phyloP scores from a whole-genome alignment of 345 rosid genomes.

The Moricandia arvensis region DNA sequence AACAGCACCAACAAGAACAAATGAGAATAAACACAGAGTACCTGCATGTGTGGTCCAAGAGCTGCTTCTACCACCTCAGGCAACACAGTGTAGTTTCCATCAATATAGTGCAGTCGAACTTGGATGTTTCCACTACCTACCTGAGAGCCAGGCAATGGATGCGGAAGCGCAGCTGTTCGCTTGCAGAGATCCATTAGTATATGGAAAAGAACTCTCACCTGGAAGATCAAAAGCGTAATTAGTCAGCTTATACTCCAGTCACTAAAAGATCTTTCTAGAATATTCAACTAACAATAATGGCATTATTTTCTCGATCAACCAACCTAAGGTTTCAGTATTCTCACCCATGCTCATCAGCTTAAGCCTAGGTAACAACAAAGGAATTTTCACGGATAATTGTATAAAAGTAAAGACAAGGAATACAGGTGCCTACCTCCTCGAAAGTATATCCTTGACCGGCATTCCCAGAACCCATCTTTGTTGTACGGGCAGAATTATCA shows the following conservation, averaged over 20 bases:
- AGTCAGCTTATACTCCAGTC: background rate
- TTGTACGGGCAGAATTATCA: slow-evolving; percentile 69
- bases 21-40: slow-evolving; percentile 28
- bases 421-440: slow-evolving; percentile 68
- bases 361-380: slow-evolving; percentile 15
- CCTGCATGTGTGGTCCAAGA: slow-evolving; percentile 99
- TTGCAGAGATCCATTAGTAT: slow-evolving; percentile 97
- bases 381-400: background rate
- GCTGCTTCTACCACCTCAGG: slow-evolving; percentile 99
- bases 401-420: slow-evolving; percentile 4
- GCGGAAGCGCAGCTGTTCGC: slow-evolving; percentile 69
- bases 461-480: slow-evolving; percentile 89
- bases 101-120: slow-evolving; percentile 96
- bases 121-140: slow-evolving; percentile 88
- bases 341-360: slow-evolving; percentile 15
- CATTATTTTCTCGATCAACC: background rate
- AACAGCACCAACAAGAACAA: slow-evolving; percentile 10
- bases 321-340: slow-evolving; percentile 11
- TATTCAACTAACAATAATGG: slow-evolving; percentile 15
- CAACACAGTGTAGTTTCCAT: slow-evolving; percentile 93
- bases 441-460: slow-evolving; percentile 99
- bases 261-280: background rate
- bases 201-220: slow-evolving; percentile 96
- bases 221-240: slow-evolving; percentile 27
- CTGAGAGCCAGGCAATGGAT: slow-evolving; percentile 90